Evolutionary conservation across 1,284 basidiomycete genomes (phyloP).

Genomic region (Mycena citricolor): DNA sequence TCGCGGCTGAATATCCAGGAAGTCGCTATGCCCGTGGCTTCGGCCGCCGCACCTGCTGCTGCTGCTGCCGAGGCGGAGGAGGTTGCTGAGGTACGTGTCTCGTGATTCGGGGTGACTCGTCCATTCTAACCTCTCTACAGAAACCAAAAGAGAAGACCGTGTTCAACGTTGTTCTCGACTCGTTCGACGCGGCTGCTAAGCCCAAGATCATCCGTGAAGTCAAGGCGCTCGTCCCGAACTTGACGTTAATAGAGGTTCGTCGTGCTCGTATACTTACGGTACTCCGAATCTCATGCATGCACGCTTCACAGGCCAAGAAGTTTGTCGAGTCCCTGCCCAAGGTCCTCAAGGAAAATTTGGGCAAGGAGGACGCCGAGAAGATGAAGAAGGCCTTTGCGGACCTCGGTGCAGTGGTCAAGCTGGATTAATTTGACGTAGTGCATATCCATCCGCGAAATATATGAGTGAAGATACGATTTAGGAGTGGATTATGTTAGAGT

Average conservation of each 20-base stretch:
- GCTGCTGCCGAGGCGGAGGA: constrained; percentile 63
- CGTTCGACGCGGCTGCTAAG: constrained; percentile 87
- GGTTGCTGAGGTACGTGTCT: constrained; percentile 55
- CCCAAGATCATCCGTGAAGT: constrained; percentile 99
- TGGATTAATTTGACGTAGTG: no score
- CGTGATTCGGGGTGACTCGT: not conserved
- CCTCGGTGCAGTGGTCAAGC: constrained; percentile 85
- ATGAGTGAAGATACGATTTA: no score
- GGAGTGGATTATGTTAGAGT: no score
- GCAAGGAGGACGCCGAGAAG: constrained; percentile 99
- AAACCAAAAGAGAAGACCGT: constrained; percentile 99
- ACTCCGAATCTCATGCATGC: constrained; percentile 12
- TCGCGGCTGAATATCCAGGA: constrained; percentile 96
- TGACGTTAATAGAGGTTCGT: constrained; percentile 94
- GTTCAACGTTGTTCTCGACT: constrained; percentile 93
- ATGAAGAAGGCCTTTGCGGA: constrained; percentile 87
- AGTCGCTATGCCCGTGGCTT: constrained; percentile 88
- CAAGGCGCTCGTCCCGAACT: constrained; percentile 91
- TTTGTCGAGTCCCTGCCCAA: constrained; percentile 97
- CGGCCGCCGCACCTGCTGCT: constrained; percentile 59
- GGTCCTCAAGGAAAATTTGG: constrained; percentile 91
- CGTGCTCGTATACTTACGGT: constrained; percentile 10
- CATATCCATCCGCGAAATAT: no score
- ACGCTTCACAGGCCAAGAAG: constrained; percentile 85
- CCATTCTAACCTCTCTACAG: constrained; percentile 36